Percentiles rank a stretch among this genome's conserved stretches.
These are phyloP conservation scores for Claviceps pazoutovae DNA, from an alignment of 2,329 filamentous ascomycete species.

Conservation along the genomic window DNA sequence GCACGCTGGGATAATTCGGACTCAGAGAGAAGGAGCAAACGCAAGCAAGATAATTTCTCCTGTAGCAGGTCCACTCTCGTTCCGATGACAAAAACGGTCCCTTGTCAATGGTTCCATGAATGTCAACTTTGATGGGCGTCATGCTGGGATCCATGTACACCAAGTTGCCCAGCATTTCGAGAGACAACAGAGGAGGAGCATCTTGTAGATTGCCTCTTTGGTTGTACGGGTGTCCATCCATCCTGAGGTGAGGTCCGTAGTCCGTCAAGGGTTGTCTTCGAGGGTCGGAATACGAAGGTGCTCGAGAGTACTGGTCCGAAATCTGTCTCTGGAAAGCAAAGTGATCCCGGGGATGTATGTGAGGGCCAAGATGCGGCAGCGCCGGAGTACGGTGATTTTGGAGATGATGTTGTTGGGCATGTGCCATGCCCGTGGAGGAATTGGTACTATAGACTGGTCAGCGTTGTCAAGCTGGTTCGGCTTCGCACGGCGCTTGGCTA, in stretches of 20 bases:
- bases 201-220: constrained; percentile 17
- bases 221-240: constrained; percentile 32
- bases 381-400: constrained; percentile 28
- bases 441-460: constrained; percentile 24
- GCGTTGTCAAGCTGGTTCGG: constrained; percentile 7
- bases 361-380: constrained; percentile 35
- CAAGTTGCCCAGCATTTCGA: constrained; percentile 44
- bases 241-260: constrained; percentile 31
- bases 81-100: constrained; percentile 67
- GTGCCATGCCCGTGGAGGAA: constrained; percentile 42
- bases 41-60: constrained; percentile 82
- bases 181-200: constrained; percentile 38
- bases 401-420: constrained; percentile 28
- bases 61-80: constrained; percentile 81
- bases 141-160: constrained; percentile 38
- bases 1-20: constrained; percentile 35
- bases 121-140: constrained; percentile 51
- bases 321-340: constrained; percentile 34
- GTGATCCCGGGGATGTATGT: constrained; percentile 38
- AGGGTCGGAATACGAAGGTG: constrained; percentile 33
- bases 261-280: constrained; percentile 35
- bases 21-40: constrained; percentile 62
- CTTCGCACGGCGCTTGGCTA: background rate
- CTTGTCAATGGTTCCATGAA: constrained; percentile 73
- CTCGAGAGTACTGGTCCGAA: constrained; percentile 36